These are phyloP conservation scores for Basidiobolus heterosporus DNA, from an alignment of 371 early-diverging fungal species.

Conservation along the genomic window DNA sequence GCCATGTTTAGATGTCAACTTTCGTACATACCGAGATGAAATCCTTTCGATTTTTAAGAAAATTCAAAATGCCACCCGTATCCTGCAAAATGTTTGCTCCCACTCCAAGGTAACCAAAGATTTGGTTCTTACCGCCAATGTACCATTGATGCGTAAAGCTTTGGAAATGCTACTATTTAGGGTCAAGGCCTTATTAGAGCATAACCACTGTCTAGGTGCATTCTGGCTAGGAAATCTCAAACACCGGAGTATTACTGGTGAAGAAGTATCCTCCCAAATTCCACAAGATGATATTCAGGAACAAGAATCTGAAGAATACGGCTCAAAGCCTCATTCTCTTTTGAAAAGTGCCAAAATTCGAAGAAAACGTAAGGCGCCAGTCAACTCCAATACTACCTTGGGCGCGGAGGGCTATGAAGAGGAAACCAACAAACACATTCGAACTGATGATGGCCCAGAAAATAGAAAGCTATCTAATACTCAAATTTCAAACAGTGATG, in stretches of 20 bases:
- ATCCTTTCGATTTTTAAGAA: conserved; percentile 22
- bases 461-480: neutral
- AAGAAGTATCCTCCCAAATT: conserved; percentile 55
- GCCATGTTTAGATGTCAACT: conserved; percentile 42
- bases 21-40: conserved; percentile 28
- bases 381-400: neutral
- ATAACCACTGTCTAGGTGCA: conserved; percentile 39
- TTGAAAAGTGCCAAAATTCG: neutral
- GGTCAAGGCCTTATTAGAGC: conserved; percentile 53
- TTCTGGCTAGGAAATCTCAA: conserved; percentile 35
- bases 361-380: neutral
- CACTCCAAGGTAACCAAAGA: conserved; percentile 61
- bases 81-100: conserved; percentile 45
- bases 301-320: conserved; percentile 1
- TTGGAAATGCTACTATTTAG: conserved; percentile 59
- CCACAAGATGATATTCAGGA: conserved; percentile 14
- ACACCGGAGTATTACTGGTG: conserved; percentile 55
- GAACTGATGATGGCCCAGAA: neutral
- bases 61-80: conserved; percentile 15
- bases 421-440: neutral
- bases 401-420: neutral
- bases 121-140: conserved; percentile 31
- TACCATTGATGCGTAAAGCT: conserved; percentile 50
- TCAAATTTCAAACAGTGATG: neutral
- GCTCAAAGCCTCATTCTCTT: neutral